Conservation (phyloP, 352 stramenopile species). For the Detonula confervacea region DNA sequence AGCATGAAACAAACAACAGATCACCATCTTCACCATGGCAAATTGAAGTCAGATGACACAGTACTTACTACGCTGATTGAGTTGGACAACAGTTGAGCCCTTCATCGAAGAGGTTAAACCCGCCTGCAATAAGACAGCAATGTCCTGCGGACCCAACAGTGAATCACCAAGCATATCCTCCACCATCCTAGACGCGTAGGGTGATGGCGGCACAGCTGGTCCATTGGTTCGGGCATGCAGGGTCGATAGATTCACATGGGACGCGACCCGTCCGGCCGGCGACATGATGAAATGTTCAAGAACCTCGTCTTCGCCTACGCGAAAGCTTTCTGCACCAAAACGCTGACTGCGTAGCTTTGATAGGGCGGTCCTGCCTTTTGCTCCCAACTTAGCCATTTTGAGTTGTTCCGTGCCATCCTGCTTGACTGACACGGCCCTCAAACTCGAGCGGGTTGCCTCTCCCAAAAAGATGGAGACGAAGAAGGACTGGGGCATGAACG, state of each 20-base stretch:
- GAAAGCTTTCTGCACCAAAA: conserved; percentile 39
- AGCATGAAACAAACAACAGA: no score
- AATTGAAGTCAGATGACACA: no score
- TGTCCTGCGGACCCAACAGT: conserved; percentile 82
- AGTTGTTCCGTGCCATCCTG: conserved; percentile 19
- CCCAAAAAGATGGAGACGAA: conserved; percentile 86
- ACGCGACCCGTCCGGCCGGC: conserved; percentile 74
- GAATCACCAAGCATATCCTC: conserved; percentile 80
- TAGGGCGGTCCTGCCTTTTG: conserved; percentile 40
- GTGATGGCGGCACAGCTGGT: background rate
- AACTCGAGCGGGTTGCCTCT: conserved; percentile 78
- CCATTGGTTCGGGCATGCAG: conserved; percentile 15
- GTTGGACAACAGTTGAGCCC: conserved; percentile 84
- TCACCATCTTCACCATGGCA: no score
- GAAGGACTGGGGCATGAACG: conserved; percentile 85
- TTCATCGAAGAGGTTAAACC: conserved; percentile 84
- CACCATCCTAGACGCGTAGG: conserved; percentile 29
- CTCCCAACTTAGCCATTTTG: conserved; percentile 27
- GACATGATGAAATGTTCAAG: conserved; percentile 65
- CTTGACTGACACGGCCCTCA: conserved; percentile 44
- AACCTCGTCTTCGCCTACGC: conserved; percentile 34
- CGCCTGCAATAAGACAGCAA: conserved; percentile 84
- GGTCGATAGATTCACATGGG: conserved; percentile 48
- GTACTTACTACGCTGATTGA: conserved; percentile 78
- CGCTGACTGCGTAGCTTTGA: conserved; percentile 35